Percentiles rank a stretch among this genome's conserved stretches.
These are phyloP conservation scores for Huntiella bhutanensis DNA, from an alignment of 2,329 filamentous ascomycete genomes.

Conservation along the genomic window DNA sequence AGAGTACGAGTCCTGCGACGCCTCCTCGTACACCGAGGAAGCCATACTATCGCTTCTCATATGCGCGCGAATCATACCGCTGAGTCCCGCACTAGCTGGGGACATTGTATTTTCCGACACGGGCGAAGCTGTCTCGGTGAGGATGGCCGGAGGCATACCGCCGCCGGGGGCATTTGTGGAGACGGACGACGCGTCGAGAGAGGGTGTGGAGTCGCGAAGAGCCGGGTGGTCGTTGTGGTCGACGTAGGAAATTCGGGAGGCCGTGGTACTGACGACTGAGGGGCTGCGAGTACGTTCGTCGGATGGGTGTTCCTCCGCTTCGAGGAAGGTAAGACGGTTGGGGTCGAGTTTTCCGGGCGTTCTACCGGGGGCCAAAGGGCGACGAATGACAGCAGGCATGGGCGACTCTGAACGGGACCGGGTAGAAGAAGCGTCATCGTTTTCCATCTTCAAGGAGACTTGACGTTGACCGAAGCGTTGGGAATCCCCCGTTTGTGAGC, in stretches of 20 bases:
- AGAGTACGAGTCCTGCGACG: conserved; percentile 20
- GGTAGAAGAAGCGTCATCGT: conserved; percentile 24
- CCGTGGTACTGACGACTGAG: conserved; percentile 8
- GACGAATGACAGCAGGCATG: neutral
- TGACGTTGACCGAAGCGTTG: conserved; percentile 68
- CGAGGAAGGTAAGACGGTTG: conserved; percentile 23
- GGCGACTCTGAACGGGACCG: conserved; percentile 8
- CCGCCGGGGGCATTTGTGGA: neutral
- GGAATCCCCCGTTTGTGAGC: conserved; percentile 61
- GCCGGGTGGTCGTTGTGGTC: conserved; percentile 11
- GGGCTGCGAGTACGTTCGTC: conserved; percentile 13
- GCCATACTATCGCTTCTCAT: conserved; percentile 61
- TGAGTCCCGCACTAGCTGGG: conserved; percentile 36
- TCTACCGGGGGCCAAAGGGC: conserved; percentile 1
- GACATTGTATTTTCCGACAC: conserved; percentile 10
- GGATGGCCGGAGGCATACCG: conserved; percentile 33
- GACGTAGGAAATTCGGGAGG: conserved; percentile 6
- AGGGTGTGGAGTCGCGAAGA: conserved; percentile 8
- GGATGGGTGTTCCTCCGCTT: conserved; percentile 23
- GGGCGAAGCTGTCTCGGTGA: conserved; percentile 57
- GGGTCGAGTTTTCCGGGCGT: conserved; percentile 9
- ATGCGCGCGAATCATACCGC: conserved; percentile 68
- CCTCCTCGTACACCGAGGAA: conserved; percentile 54
- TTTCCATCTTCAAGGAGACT: conserved; percentile 58
- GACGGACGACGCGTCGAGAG: neutral